A percentile compares a stretch with the other conserved stretches of the same genome.
Conservation (phyloP, 2,329 filamentous ascomycete genomes). For the Leptodontidium sp. region DNA sequence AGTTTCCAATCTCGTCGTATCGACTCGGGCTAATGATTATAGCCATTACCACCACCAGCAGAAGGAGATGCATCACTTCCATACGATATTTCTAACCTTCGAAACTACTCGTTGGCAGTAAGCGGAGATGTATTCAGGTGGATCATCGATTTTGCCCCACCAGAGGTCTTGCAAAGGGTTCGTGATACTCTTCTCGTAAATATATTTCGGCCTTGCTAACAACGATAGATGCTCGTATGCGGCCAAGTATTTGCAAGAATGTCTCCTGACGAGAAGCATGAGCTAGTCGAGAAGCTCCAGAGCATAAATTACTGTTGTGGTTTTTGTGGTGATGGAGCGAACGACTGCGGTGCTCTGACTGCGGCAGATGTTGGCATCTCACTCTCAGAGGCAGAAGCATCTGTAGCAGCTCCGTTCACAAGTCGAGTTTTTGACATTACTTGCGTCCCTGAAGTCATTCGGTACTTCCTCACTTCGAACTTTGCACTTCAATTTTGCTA, state of each 20-base stretch:
- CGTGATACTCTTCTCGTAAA: slow-evolving; percentile 39
- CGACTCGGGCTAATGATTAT: slow-evolving; percentile 29
- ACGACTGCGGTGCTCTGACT: slow-evolving; percentile 96
- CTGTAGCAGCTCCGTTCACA: slow-evolving; percentile 97
- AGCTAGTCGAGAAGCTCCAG: slow-evolving; percentile 95
- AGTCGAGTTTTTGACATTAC: slow-evolving; percentile 95
- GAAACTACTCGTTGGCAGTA: slow-evolving; percentile 88
- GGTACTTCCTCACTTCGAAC: slow-evolving; percentile 55
- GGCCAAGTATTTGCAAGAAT: slow-evolving; percentile 97
- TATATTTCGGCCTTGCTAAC: slow-evolving; percentile 5
- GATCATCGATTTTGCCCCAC: slow-evolving; percentile 89
- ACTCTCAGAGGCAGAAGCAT: slow-evolving; percentile 95
- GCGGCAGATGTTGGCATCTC: slow-evolving; percentile 98
- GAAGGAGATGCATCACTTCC: slow-evolving; percentile 84
- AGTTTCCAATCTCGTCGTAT: slow-evolving; percentile 35
- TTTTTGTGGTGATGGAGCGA: slow-evolving; percentile 97
- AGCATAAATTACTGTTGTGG: slow-evolving; percentile 94
- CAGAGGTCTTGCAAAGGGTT: slow-evolving; percentile 77
- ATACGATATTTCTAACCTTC: slow-evolving; percentile 81
- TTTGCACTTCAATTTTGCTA: slow-evolving; percentile 23
- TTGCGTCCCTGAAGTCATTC: slow-evolving; percentile 91
- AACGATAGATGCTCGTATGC: slow-evolving; percentile 78
- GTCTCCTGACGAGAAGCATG: slow-evolving; percentile 98
- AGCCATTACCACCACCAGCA: slow-evolving; percentile 76
- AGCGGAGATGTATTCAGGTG: slow-evolving; percentile 96